Evolutionary conservation across 192 early-diverging fungal genomes (phyloP), one percentile per base, ranked within the genome.

Genomic region (Gamsiella multidivaricata): DNA sequence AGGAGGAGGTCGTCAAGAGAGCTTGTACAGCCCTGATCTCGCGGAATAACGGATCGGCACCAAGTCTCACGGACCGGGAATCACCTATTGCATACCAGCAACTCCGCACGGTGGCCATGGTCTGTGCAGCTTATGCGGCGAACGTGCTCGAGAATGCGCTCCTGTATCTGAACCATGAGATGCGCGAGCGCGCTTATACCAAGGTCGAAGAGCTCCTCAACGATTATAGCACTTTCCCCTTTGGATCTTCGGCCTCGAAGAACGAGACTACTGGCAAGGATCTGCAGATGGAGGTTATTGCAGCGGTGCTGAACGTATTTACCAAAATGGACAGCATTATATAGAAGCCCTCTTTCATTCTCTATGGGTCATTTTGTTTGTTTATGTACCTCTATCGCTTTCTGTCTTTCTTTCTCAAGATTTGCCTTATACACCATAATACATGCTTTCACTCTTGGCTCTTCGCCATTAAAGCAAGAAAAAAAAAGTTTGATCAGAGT

Each of bases 131-230:
- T 15, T 98, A 97, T 65, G 96, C 97, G 3, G 97, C 93, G 15
- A 97, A 97, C 64, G 97, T 99, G n/a, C 73, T 98, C 39, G 97
- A 99, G 80, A 98, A 99, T 80, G 95, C 96, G 11, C 82, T 99
- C 54, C 80, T 90, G 23, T 90, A 91, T 45, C 80, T 99, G 65
- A 89, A 90, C 59, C 93, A 93, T 76, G 89, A 92, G 80, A 88
- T 94, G 69, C 83, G 96, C 33, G 97, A 99, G 72, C 85, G 89
- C 47, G 95, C 95, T 10, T 97, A 95, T 63, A 81, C 87, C 45
- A 87, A 93, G 32, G 96, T 95, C 10, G 97, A 99, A 78, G 93
- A 94, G 53, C 80, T 97, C 49, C 84, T 99, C 84, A 92, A 92
- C 56, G 93, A 94, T 37, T 95, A 94, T 70, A 92, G 94, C 8